A percentile compares a stretch with the other conserved stretches of the same genome.
Conservation (phyloP, 2,329 filamentous ascomycete species). For the Penicillium griseofulvum region DNA sequence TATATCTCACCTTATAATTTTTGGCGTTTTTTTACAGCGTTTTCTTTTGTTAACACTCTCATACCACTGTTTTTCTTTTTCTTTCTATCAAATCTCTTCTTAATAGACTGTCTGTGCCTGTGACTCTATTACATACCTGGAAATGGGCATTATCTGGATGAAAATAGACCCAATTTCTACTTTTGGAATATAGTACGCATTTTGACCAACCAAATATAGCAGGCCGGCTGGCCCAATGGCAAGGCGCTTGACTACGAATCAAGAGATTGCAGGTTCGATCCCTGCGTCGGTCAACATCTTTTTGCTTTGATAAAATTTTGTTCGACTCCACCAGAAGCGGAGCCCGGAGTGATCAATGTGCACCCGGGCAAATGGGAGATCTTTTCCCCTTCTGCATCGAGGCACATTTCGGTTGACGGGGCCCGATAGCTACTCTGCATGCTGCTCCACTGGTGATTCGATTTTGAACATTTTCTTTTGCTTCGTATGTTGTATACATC, state of each 20-base stretch:
- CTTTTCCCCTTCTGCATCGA: too few species aligned
- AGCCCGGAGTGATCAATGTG: too few species aligned
- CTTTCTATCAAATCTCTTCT: not conserved
- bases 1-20: not conserved
- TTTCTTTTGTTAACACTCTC: not conserved
- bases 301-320: conserved; percentile 5
- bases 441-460: too few species aligned
- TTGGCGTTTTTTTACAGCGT: not conserved
- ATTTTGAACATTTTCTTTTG: too few species aligned
- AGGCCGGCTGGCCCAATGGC: conserved; percentile 47
- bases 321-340: not conserved
- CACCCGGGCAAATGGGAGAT: too few species aligned
- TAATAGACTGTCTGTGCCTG: not conserved
- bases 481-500: too few species aligned
- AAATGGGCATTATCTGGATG: not conserved
- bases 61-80: not conserved
- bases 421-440: too few species aligned
- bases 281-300: conserved; percentile 35
- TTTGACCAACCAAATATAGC: not conserved
- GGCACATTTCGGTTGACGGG: too few species aligned
- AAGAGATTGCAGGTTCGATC: conserved; percentile 52
- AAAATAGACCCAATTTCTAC: not conserved
- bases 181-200: not conserved
- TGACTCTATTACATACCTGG: not conserved
- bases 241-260: conserved; percentile 54